A percentile compares a stretch with the other conserved stretches of the same genome.
Conservation (phyloP, 2,329 filamentous ascomycete genomes). For the Didymella lethalis region DNA sequence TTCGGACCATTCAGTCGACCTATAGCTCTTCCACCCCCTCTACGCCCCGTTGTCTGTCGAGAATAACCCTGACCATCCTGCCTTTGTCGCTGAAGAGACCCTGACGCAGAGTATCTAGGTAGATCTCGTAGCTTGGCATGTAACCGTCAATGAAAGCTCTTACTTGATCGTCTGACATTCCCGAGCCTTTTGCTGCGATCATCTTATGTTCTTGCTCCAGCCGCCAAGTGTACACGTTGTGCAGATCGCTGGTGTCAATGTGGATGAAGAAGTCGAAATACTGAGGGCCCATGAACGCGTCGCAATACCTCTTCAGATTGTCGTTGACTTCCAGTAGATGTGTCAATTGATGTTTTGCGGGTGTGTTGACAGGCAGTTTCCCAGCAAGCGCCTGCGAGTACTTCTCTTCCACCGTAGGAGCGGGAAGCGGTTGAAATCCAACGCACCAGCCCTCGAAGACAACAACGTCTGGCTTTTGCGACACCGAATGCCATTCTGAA, state of each 20-base stretch:
- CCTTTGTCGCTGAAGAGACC: slow-evolving; percentile 58
- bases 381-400: slow-evolving; percentile 62
- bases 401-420: slow-evolving; percentile 62
- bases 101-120: slow-evolving; percentile 58
- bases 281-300: slow-evolving; percentile 53
- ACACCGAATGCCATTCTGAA: slow-evolving; percentile 67
- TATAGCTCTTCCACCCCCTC: slow-evolving; percentile 46
- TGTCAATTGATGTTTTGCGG: slow-evolving; percentile 63
- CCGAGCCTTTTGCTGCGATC: slow-evolving; percentile 70
- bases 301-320: slow-evolving; percentile 61
- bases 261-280: slow-evolving; percentile 69
- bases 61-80: slow-evolving; percentile 60
- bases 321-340: slow-evolving; percentile 68
- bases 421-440: slow-evolving; percentile 75
- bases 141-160: slow-evolving; percentile 74
- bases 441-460: slow-evolving; percentile 93
- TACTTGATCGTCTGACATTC: slow-evolving; percentile 85
- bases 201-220: slow-evolving; percentile 79
- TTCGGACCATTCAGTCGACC: not conserved
- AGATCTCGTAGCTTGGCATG: slow-evolving; percentile 65
- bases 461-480: slow-evolving; percentile 68
- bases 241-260: slow-evolving; percentile 74
- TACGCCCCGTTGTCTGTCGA: slow-evolving; percentile 58
- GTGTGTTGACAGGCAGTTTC: slow-evolving; percentile 53
- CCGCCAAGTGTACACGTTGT: slow-evolving; percentile 85